Base-by-base conservation (phyloP, 805 yeast genomes). In the Cephaloascus fragrans region DNA sequence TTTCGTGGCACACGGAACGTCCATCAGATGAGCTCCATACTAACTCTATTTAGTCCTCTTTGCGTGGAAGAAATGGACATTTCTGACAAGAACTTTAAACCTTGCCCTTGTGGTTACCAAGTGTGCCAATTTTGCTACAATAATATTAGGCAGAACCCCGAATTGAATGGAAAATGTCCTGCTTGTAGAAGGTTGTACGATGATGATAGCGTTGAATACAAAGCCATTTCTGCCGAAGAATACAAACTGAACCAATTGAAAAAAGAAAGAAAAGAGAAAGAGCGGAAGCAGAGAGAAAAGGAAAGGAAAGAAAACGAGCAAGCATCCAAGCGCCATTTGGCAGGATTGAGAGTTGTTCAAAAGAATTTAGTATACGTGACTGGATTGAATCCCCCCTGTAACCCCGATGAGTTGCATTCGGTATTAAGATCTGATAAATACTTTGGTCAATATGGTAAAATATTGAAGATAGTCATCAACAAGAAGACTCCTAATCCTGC, bases 71-170 rank as follows among this genome's bases (percentile, higher is more conserved):
- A 93, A 57, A 81, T 93, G 88, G 99, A 93, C 61, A 79, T 90
- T 36, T 83, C 95, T 15, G 98, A 93, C 62, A 87, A 84, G 55
- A 86, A 88, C 64, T 93, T 93, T 71, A 87, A 83, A 59, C 99
- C 99, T n/a, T 93, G 99, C 68, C 97, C 97, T 1, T 93, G 99
- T 66, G 99, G 99, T 16, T 93, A 93, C 55, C 97, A 94, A 59
- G 85, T 93, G 42, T 93, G 99, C 60, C 97, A 90, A 69, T 93
- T 93, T 57, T 93, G 99, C 61, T 93, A 90, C 70, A 93, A 93
- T 64, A 90, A 89, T 58, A 93, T 93, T 52, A 75, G 96, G 47
- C 93, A 87, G 47, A 90, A 90, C 50, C 97, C 97, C 2, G 96
- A 93, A 57, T 67, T 90, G 45, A 89, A 89, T 56, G 97, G 97